phyloP scores from a whole-genome alignment of 495 filamentous ascomycete genomes.

The Chaetomidium leptoderma region DNA sequence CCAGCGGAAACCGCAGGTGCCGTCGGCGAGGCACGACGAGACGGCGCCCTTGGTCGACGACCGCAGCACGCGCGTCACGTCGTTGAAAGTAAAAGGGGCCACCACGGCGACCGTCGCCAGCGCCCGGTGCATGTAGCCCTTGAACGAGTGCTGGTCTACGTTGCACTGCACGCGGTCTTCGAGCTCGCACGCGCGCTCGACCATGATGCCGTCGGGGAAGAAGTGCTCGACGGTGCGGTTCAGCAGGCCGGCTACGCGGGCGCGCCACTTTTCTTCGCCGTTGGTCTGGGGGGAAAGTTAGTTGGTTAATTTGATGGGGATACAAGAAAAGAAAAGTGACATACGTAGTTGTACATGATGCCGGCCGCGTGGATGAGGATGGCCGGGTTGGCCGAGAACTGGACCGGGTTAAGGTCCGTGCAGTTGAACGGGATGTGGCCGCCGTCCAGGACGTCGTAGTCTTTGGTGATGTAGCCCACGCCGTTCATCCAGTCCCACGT shows the following conservation, averaged over 20 bases:
- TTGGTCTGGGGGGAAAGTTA: conserved; percentile 37
- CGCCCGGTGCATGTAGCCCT: conserved; percentile 82
- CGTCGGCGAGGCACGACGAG: conserved; percentile 57
- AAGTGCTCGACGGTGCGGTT: conserved; percentile 51
- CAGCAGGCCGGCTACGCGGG: conserved; percentile 51
- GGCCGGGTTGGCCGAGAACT: conserved; percentile 69
- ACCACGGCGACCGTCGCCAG: conserved; percentile 64
- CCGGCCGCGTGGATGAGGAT: conserved; percentile 62
- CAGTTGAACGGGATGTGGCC: conserved; percentile 48
- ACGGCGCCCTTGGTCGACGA: conserved; percentile 64
- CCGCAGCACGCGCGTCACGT: conserved; percentile 58
- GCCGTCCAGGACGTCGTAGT: conserved; percentile 58
- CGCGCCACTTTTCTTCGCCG: conserved; percentile 45
- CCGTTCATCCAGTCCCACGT: conserved; percentile 62
- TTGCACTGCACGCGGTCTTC: conserved; percentile 50
- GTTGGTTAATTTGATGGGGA: background rate
- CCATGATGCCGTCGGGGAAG: conserved; percentile 52
- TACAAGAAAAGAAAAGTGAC: conserved; percentile 14
- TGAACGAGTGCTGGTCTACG: conserved; percentile 77
- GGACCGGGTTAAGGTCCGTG: conserved; percentile 46
- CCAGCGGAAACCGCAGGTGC: conserved; percentile 68
- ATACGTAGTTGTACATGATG: conserved; percentile 64
- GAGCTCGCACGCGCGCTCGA: conserved; percentile 66
- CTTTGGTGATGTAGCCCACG: conserved; percentile 48
- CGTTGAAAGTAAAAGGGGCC: conserved; percentile 59